Evolutionary conservation across 2,329 filamentous ascomycete genomes (phyloP).

Genomic region (Penicillium sp.): DNA sequence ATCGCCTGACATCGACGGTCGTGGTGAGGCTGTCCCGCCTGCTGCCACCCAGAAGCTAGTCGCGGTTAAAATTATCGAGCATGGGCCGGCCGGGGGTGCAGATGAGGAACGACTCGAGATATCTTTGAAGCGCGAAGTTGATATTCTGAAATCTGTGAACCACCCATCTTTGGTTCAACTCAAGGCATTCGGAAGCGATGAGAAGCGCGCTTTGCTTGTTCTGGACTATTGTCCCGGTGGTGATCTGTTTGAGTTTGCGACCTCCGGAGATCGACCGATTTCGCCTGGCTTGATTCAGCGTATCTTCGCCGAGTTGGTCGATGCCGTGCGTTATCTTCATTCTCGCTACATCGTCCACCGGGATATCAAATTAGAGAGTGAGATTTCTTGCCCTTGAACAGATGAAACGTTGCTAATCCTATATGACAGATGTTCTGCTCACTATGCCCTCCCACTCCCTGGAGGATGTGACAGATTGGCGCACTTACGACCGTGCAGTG

Average conservation of each 20-base stretch:
- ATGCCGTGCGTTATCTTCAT: constrained; percentile 83
- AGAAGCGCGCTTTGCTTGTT: constrained; percentile 77
- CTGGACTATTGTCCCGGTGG: constrained; percentile 91
- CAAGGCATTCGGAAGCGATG: constrained; percentile 86
- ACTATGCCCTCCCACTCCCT: constrained; percentile 72
- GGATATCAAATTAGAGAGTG: constrained; percentile 98
- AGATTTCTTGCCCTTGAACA: constrained; percentile 15
- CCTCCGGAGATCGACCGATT: constrained; percentile 65
- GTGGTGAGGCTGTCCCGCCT: constrained; percentile 15
- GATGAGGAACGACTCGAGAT: constrained; percentile 92
- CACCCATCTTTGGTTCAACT: constrained; percentile 90
- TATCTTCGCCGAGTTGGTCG: constrained; percentile 86
- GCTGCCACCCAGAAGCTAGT: constrained; percentile 75
- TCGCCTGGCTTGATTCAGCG: constrained; percentile 70
- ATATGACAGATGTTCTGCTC: constrained; percentile 73
- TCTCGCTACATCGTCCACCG: constrained; percentile 84
- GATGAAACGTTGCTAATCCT: constrained; percentile 16
- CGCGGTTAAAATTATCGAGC: constrained; percentile 92
- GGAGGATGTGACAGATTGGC: constrained; percentile 66
- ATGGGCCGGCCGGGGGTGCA: constrained; percentile 88
- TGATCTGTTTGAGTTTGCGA: constrained; percentile 91
- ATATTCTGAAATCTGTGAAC: constrained; percentile 83
- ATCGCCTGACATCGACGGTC: constrained; percentile 12
- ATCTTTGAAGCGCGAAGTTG: constrained; percentile 88
- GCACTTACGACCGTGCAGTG: constrained; percentile 74